A percentile compares a stretch with the other conserved stretches of the same genome.
phyloP scores from a whole-genome alignment of 345 rosid species.

The Cardamine resedifolia region DNA sequence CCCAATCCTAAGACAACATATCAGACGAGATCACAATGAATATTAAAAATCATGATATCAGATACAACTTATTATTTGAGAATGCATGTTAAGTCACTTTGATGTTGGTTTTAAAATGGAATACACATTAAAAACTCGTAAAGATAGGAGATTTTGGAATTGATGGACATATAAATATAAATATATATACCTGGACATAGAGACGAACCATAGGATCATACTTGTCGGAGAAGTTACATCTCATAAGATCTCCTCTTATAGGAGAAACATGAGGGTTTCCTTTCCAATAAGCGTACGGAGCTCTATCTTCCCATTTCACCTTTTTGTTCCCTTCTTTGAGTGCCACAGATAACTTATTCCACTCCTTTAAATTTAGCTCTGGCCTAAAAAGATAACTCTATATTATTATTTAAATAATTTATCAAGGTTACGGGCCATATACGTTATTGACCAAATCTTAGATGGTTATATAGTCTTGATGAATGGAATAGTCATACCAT shows the following conservation, averaged over 20 bases:
- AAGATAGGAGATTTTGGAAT: background rate
- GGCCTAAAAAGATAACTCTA: too few relatives aligned
- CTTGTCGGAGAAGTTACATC: constrained; percentile 46
- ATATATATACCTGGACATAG: constrained; percentile 40
- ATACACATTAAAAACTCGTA: background rate
- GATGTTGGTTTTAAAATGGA: background rate
- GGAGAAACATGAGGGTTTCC: constrained; percentile 53
- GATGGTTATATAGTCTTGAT: background rate
- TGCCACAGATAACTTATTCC: constrained; percentile 46
- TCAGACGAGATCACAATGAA: background rate
- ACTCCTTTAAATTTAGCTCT: constrained; percentile 65
- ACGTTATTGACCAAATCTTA: background rate
- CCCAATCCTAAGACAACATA: constrained; percentile 44
- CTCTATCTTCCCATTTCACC: constrained; percentile 60
- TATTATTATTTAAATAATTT: too few relatives aligned
- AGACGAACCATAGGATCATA: constrained; percentile 48
- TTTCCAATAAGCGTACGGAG: constrained; percentile 70
- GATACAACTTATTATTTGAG: background rate
- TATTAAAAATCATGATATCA: background rate
- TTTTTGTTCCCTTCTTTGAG: constrained; percentile 50
- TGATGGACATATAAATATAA: background rate
- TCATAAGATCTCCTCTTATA: constrained; percentile 48
- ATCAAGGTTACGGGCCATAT: background rate
- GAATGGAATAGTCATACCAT: constrained; percentile 44
- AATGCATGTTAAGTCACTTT: background rate